A percentile compares a stretch with the other conserved stretches of the same genome.
phyloP scores from a whole-genome alignment of 768 basidiomycete genomes.

The Melanogaster broomeanus region DNA sequence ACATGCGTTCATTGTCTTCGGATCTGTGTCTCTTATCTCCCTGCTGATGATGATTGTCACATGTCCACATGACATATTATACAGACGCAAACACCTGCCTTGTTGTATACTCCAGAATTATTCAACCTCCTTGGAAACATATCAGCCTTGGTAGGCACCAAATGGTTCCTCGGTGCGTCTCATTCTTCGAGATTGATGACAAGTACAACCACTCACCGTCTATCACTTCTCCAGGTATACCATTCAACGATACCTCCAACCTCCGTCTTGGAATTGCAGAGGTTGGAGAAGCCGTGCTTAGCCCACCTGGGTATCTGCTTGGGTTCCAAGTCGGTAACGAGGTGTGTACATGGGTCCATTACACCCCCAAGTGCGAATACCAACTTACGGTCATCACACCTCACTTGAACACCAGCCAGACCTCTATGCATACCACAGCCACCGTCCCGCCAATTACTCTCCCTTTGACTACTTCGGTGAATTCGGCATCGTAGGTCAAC shows the following conservation, averaged over 20 bases:
- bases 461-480: slow-evolving; percentile 34
- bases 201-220: too few relatives aligned
- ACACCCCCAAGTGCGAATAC: slow-evolving; percentile 14
- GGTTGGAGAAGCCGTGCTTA: slow-evolving; percentile 44
- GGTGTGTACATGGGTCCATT: slow-evolving; percentile 1
- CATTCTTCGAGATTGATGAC: too few relatives aligned
- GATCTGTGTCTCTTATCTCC: too few relatives aligned
- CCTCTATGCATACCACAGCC: slow-evolving; percentile 40
- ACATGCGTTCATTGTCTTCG: too few relatives aligned
- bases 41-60: neutral
- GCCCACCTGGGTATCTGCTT: slow-evolving; percentile 36
- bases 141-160: slow-evolving; percentile 40
- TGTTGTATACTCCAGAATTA: slow-evolving; percentile 49
- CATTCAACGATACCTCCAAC: slow-evolving; percentile 18
- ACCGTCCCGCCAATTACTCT: slow-evolving; percentile 29
- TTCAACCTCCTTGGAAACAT: slow-evolving; percentile 52
- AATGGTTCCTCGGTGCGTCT: slow-evolving; percentile 47
- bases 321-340: slow-evolving; percentile 63
- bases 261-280: slow-evolving; percentile 38
- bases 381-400: too few relatives aligned
- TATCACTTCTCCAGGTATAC: slow-evolving; percentile 11
- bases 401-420: slow-evolving; percentile 41
- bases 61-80: neutral
- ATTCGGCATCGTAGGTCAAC: slow-evolving; percentile 24
- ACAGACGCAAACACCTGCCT: slow-evolving; percentile 51